A percentile compares a stretch with the other conserved stretches of the same genome.
These are phyloP conservation scores for Actinomucor elegans DNA, from an alignment of 371 early-diverging fungal species.

Conservation along the genomic window DNA sequence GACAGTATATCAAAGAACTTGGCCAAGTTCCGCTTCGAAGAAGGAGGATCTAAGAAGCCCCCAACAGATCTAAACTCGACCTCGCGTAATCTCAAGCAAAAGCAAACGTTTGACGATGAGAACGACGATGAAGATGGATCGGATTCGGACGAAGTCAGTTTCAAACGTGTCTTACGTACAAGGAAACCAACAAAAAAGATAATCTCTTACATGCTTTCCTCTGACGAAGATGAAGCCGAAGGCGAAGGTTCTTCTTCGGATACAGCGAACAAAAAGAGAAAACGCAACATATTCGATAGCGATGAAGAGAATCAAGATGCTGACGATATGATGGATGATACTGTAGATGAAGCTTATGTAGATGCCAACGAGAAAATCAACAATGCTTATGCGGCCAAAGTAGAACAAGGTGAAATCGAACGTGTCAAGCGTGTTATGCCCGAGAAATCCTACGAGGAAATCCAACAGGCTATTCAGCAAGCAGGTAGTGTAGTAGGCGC, in stretches of 20 bases:
- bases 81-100: not conserved
- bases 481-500: not conserved
- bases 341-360: conserved; percentile 19
- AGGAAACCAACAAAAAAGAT: not conserved
- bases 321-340: conserved; percentile 3
- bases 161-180: conserved; percentile 4
- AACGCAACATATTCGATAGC: not conserved
- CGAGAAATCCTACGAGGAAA: not conserved
- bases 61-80: not conserved
- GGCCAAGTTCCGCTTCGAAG: not conserved
- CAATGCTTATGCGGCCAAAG: not conserved
- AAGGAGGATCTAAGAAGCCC: no score
- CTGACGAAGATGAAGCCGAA: conserved; percentile 1
- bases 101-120: not conserved
- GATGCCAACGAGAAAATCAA: conserved; percentile 13
- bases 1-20: not conserved
- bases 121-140: not conserved
- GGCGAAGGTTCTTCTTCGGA: no score
- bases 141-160: not conserved
- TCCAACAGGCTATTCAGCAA: not conserved
- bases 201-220: not conserved
- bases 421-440: conserved; percentile 9
- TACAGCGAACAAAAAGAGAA: not conserved
- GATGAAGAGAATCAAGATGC: no score
- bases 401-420: not conserved